These are phyloP conservation scores for Dendrobium chrysotoxum DNA, from an alignment of 106 monocot species.

Conservation along the genomic window DNA sequence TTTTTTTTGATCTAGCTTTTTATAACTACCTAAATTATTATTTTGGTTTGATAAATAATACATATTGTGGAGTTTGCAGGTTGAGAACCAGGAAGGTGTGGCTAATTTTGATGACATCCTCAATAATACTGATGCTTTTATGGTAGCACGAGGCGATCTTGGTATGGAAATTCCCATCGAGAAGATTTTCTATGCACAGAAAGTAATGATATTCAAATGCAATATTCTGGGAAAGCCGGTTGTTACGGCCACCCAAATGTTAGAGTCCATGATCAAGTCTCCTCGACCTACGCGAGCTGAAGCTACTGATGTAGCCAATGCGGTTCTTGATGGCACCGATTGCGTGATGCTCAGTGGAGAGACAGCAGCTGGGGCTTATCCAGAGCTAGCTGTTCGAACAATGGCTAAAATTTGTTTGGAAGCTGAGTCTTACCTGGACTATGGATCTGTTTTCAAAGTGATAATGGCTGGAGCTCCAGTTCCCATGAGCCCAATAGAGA, in stretches of 20 bases:
- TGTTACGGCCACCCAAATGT: constrained; percentile 54
- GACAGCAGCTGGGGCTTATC: constrained; percentile 71
- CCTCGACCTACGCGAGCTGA: constrained; percentile 58
- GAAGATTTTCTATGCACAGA: constrained; percentile 73
- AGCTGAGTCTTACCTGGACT: constrained; percentile 49
- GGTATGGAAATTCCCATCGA: constrained; percentile 88
- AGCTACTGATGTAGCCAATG: constrained; percentile 54
- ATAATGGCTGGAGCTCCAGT: constrained; percentile 37
- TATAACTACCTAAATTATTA: constrained; percentile 29
- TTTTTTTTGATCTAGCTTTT: too few species aligned
- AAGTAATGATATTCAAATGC: constrained; percentile 69
- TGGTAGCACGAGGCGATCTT: constrained; percentile 73
- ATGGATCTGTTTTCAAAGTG: constrained; percentile 42
- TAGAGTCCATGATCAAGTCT: constrained; percentile 69
- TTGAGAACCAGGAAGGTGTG: constrained; percentile 64
- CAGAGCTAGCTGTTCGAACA: constrained; percentile 61
- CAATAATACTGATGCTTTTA: constrained; percentile 66
- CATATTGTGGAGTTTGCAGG: constrained; percentile 15
- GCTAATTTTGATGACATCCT: constrained; percentile 66
- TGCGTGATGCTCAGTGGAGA: constrained; percentile 18
- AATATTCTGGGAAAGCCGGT: constrained; percentile 60
- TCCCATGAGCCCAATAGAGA: constrained; percentile 70
- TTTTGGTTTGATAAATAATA: too few species aligned
- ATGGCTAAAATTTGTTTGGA: constrained; percentile 71
- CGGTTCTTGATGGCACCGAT: constrained; percentile 60